Evolutionary conservation across 1,284 basidiomycete species (phyloP).

Genomic region (Microstroma glucosiphilum): DNA sequence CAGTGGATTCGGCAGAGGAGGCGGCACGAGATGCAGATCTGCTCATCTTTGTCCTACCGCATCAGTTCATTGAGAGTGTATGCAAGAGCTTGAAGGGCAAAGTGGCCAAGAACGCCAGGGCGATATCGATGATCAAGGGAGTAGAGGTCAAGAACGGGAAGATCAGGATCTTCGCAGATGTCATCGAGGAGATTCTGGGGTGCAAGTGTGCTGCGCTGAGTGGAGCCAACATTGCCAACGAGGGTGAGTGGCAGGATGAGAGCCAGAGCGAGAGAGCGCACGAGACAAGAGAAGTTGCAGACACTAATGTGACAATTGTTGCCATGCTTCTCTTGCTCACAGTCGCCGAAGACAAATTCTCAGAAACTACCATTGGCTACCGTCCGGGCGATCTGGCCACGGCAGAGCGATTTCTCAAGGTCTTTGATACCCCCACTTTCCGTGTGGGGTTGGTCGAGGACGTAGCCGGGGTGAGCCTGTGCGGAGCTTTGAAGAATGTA

Average conservation of each 20-base stretch:
- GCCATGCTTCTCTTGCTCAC: no score
- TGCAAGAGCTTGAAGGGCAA: conserved; percentile 43
- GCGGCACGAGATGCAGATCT: conserved; percentile 58
- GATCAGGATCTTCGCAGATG: conserved; percentile 58
- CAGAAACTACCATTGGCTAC: conserved; percentile 60
- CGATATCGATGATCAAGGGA: conserved; percentile 51
- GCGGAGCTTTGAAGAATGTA: conserved; percentile 59
- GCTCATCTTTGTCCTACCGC: conserved; percentile 58
- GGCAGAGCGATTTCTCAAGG: conserved; percentile 46
- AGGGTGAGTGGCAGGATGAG: conserved; percentile 49
- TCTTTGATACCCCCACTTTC: conserved; percentile 56
- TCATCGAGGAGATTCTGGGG: conserved; percentile 57
- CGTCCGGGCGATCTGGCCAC: conserved; percentile 43
- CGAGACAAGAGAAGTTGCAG: no score
- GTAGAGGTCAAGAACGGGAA: conserved; percentile 52
- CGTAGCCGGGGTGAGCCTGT: conserved; percentile 58
- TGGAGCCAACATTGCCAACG: conserved; percentile 60
- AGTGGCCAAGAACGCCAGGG: conserved; percentile 39
- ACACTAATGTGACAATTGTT: no score
- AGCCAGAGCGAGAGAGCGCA: no score
- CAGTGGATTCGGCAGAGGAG: conserved; percentile 55
- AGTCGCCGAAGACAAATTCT: conserved; percentile 56
- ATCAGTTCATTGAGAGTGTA: conserved; percentile 53
- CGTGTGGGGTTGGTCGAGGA: conserved; percentile 58
- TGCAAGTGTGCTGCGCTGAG: conserved; percentile 57